phyloP scores from a whole-genome alignment of 768 basidiomycete species.

The Calocybe cyanea region DNA sequence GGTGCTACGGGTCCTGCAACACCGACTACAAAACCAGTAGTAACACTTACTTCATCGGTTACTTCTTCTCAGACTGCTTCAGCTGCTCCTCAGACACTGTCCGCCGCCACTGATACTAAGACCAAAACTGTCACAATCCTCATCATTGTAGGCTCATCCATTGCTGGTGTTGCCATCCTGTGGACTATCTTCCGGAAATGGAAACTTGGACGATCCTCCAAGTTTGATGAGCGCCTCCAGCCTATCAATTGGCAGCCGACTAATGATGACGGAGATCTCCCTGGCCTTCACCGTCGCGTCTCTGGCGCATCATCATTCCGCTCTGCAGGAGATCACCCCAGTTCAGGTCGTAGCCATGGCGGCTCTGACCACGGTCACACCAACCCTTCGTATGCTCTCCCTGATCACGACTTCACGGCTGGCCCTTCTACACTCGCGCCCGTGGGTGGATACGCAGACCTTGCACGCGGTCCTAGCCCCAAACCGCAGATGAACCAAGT shows the following conservation, averaged over 20 bases:
- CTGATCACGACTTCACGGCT: constrained; percentile 77
- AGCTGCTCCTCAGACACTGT: constrained; percentile 24
- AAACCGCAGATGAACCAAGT: constrained; percentile 62
- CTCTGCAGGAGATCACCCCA: constrained; percentile 42
- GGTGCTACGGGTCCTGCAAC: constrained; percentile 14
- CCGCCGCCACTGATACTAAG: constrained; percentile 25
- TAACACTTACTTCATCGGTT: constrained; percentile 26
- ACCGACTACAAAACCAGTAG: constrained; percentile 16
- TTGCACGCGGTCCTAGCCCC: constrained; percentile 71
- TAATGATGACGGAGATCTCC: constrained; percentile 43
- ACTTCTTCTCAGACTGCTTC: constrained; percentile 23
- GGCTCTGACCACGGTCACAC: constrained; percentile 29
- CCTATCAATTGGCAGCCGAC: constrained; percentile 89
- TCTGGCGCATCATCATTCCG: constrained; percentile 72
- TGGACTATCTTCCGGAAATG: constrained; percentile 94
- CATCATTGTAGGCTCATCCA: constrained; percentile 62
- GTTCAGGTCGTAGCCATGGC: constrained; percentile 22
- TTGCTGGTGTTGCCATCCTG: constrained; percentile 67
- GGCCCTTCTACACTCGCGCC: constrained; percentile 54
- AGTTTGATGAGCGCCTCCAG: constrained; percentile 80
- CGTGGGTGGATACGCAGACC: constrained; percentile 79
- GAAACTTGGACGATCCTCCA: constrained; percentile 79
- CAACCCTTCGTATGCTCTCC: constrained; percentile 41
- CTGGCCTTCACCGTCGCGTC: constrained; percentile 45
- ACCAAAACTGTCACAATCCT: constrained; percentile 55